Conservation (phyloP, 2,329 filamentous ascomycete species). For the Epichloe gansuensis region DNA sequence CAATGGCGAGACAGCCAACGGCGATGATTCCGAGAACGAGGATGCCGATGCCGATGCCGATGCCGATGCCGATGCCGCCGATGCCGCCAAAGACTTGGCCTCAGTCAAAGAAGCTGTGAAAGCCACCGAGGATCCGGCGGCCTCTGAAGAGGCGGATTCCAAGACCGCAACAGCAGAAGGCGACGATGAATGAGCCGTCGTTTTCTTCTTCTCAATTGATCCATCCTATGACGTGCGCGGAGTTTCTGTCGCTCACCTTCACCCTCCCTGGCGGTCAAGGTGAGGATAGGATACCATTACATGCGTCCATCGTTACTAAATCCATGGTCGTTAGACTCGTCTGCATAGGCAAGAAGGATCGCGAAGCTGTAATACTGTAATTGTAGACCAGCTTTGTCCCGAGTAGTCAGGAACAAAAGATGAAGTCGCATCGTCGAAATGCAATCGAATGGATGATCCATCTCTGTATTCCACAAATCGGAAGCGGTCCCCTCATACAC, state of each 20-base stretch:
- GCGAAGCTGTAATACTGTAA: not conserved
- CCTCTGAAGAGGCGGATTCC: slow-evolving; percentile 15
- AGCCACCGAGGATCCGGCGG: slow-evolving; percentile 8
- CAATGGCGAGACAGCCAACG: slow-evolving; percentile 24
- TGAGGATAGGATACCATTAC: not conserved
- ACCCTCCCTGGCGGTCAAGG: not conserved
- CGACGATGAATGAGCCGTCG: slow-evolving; percentile 15
- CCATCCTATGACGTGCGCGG: not conserved
- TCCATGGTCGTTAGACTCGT: not conserved
- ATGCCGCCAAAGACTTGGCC: slow-evolving; percentile 10
- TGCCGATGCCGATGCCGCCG: not conserved
- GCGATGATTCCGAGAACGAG: slow-evolving; percentile 16
- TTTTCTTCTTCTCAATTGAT: not conserved
- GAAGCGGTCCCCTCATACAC: not conserved
- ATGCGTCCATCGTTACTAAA: not conserved
- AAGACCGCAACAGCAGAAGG: slow-evolving; percentile 18
- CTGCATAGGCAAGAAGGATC: not conserved
- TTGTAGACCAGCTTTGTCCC: slow-evolving; percentile 2
- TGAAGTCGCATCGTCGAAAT: not conserved
- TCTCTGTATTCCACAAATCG: not conserved
- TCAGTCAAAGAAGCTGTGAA: slow-evolving; percentile 18
- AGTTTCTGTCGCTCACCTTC: not conserved
- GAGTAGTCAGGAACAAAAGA: not conserved
- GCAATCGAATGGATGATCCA: not conserved
- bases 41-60: slow-evolving; percentile 18